These are phyloP conservation scores for Wickerhamiella spandovensis DNA, from an alignment of 805 yeast genomes.

Conservation along the genomic window DNA sequence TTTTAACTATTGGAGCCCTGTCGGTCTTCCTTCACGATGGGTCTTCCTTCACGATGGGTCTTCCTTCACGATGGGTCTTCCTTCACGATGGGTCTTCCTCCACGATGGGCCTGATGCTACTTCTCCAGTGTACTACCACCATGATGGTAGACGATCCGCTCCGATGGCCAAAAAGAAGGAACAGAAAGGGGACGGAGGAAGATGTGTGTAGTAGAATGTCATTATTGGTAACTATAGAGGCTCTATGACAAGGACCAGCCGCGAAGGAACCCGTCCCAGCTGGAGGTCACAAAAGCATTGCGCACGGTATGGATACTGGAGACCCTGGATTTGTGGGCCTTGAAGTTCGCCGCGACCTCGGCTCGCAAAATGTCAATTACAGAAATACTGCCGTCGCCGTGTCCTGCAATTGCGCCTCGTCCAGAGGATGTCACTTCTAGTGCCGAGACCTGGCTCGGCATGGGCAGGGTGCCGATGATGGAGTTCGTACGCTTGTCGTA, in stretches of 20 bases:
- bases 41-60: no score
- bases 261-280: not conserved
- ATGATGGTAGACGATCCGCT: no score
- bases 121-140: no score
- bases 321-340: not conserved
- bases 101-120: no score
- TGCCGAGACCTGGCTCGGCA: not conserved
- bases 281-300: not conserved
- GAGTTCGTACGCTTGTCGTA: not conserved
- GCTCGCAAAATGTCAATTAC: not conserved
- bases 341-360: not conserved
- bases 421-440: not conserved
- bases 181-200: no score
- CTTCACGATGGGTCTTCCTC: no score
- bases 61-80: no score
- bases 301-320: not conserved
- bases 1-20: no score
- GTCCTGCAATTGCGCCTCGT: not conserved
- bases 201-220: no score
- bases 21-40: no score
- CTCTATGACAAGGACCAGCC: not conserved
- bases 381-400: conserved; percentile 1
- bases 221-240: no score
- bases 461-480: not conserved
- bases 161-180: no score